These are phyloP conservation scores for Hypoxylon lenormandii DNA, from an alignment of 495 filamentous ascomycete genomes.

Conservation along the genomic window DNA sequence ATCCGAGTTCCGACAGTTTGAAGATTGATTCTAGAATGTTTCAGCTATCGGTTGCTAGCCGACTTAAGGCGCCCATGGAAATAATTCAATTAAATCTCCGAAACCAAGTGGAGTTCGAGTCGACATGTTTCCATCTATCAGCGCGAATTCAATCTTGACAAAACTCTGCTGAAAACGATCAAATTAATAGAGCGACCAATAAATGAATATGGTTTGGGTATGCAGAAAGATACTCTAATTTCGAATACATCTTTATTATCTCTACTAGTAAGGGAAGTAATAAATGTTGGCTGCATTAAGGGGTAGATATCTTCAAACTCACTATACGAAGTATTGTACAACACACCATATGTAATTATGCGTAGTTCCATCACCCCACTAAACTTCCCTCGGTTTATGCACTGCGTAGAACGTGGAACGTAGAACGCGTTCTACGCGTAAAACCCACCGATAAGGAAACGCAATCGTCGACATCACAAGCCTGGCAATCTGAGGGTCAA, in stretches of 20 bases:
- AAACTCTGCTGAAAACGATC: background rate
- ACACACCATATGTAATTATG: constrained; percentile 11
- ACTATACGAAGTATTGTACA: too few relatives aligned
- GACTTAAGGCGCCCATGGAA: background rate
- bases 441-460: constrained; percentile 13
- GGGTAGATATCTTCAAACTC: too few relatives aligned
- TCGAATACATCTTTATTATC: too few relatives aligned
- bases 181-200: too few relatives aligned
- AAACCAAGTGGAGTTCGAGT: constrained; percentile 13
- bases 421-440: constrained; percentile 42
- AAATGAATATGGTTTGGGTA: too few relatives aligned
- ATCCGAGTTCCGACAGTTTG: constrained; percentile 8
- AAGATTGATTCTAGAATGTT: constrained; percentile 36
- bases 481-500: constrained; percentile 7
- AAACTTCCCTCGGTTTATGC: too few relatives aligned
- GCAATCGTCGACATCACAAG: constrained; percentile 6
- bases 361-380: constrained; percentile 11
- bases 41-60: constrained; percentile 23
- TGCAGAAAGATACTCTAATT: too few relatives aligned
- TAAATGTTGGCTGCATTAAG: too few relatives aligned
- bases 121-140: background rate
- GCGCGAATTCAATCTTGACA: background rate
- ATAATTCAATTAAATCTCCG: constrained; percentile 30
- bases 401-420: background rate
- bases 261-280: too few relatives aligned